Conservation (phyloP, 2,329 filamentous ascomycete genomes). For the Exophiala aquamarina region DNA sequence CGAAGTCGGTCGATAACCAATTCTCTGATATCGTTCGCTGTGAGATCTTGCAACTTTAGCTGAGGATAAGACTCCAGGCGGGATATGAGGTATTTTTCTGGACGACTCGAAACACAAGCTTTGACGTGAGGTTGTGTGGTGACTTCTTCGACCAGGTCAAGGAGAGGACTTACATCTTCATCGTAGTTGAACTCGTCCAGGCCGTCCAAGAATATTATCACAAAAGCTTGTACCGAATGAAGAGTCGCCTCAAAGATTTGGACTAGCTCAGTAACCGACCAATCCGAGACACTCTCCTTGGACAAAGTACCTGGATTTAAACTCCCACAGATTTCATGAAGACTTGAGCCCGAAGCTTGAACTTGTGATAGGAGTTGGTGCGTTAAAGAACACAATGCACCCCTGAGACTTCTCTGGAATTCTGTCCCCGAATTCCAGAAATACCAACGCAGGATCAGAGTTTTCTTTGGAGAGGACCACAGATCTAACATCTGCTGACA, state of each 20-base stretch:
- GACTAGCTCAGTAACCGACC: slow-evolving; percentile 8
- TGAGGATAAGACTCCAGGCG: slow-evolving; percentile 3
- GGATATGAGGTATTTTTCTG: background rate
- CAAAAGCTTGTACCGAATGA: background rate
- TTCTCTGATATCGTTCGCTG: slow-evolving; percentile 5
- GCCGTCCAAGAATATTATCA: slow-evolving; percentile 13
- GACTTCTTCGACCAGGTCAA: background rate
- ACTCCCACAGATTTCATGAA: background rate
- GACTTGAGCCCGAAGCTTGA: background rate
- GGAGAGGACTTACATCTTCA: background rate
- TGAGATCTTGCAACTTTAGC: slow-evolving; percentile 11
- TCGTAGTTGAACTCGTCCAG: slow-evolving; percentile 8
- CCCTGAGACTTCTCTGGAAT: slow-evolving; percentile 30
- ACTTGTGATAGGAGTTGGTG: slow-evolving; percentile 18
- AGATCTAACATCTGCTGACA: slow-evolving; percentile 19
- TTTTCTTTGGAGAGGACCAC: slow-evolving; percentile 20
- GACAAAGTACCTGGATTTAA: background rate
- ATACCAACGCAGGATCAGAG: slow-evolving; percentile 24
- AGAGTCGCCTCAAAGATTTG: background rate
- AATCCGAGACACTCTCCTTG: slow-evolving; percentile 2
- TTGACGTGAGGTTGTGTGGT: background rate
- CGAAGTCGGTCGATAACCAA: background rate
- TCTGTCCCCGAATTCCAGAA: slow-evolving; percentile 34
- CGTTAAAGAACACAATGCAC: slow-evolving; percentile 30
- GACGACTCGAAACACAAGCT: slow-evolving; percentile 11